Evolutionary conservation across 2,329 filamentous ascomycete genomes (phyloP).

Genomic region (Colletotrichum higginsianum): DNA sequence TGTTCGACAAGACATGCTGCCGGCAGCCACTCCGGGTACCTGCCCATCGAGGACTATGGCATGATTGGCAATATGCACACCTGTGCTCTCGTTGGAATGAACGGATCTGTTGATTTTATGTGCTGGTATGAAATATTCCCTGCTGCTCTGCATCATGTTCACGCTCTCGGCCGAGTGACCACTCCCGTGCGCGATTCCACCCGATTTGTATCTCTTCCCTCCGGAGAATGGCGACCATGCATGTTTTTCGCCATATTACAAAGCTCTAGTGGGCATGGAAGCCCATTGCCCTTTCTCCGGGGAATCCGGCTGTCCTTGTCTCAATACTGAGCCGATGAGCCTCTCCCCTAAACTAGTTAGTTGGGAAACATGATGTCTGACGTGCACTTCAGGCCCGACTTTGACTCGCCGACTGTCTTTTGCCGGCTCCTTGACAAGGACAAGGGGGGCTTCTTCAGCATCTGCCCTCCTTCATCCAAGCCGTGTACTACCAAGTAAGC

Average conservation of each 20-base stretch:
- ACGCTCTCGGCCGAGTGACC: conserved; percentile 11
- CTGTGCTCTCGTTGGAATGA: conserved; percentile 81
- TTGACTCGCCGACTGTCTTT: conserved; percentile 83
- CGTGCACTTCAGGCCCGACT: conserved; percentile 73
- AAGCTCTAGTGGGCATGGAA: no score
- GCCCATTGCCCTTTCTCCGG: background rate
- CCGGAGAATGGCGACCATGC: background rate
- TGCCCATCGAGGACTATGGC: conserved; percentile 82
- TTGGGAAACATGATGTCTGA: conserved; percentile 11
- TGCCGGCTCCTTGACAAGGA: conserved; percentile 81
- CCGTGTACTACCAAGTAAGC: conserved; percentile 74
- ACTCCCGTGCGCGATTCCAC: background rate
- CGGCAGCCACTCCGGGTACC: conserved; percentile 62
- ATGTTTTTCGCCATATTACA: background rate
- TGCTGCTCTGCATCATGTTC: background rate
- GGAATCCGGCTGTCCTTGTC: background rate
- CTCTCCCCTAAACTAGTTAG: no score
- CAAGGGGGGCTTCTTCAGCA: conserved; percentile 81
- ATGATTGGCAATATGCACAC: conserved; percentile 87
- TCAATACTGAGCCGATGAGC: background rate
- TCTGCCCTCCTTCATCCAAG: conserved; percentile 67
- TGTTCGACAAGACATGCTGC: conserved; percentile 49
- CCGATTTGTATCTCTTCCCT: background rate
- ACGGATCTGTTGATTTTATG: conserved; percentile 83
- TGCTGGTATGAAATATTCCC: conserved; percentile 71